A percentile compares a stretch with the other conserved stretches of the same genome.
phyloP scores from a whole-genome alignment of 116 monocot genomes.

The Dioscorea cayenensis region DNA sequence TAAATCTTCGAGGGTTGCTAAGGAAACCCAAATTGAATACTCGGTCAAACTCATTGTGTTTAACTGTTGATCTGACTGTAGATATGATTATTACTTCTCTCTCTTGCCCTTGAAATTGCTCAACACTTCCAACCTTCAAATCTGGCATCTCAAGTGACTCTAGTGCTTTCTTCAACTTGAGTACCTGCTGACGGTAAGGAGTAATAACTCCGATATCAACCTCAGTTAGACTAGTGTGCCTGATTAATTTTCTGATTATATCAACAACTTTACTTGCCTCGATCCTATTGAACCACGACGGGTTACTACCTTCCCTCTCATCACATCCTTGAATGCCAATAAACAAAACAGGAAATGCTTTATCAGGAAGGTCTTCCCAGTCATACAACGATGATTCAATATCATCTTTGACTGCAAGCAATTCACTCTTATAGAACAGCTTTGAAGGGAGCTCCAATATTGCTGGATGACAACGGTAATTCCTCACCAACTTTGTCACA shows the following conservation, averaged over 20 bases:
- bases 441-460: conserved; percentile 90
- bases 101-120: conserved; percentile 97
- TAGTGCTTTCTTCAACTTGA: conserved; percentile 76
- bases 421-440: conserved; percentile 70
- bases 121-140: conserved; percentile 91
- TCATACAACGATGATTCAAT: conserved; percentile 45
- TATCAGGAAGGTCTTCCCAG: conserved; percentile 56
- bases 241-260: conserved; percentile 48
- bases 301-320: conserved; percentile 90
- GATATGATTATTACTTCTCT: conserved; percentile 81
- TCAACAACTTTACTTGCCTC: conserved; percentile 90
- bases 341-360: conserved; percentile 77
- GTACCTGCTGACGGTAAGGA: conserved; percentile 87
- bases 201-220: conserved; percentile 87
- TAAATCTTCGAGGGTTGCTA: conserved; percentile 71
- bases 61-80: conserved; percentile 92
- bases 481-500: conserved; percentile 71
- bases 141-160: conserved; percentile 56
- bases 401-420: conserved; percentile 72
- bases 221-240: conserved; percentile 32
- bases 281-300: conserved; percentile 96
- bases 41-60: conserved; percentile 81
- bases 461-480: conserved; percentile 88
- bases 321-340: conserved; percentile 93
- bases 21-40: conserved; percentile 79